A percentile compares a stretch with the other conserved stretches of the same genome.
Conservation (phyloP, 768 basidiomycete genomes). For the Tylopilus plumbeoviolaceoides region DNA sequence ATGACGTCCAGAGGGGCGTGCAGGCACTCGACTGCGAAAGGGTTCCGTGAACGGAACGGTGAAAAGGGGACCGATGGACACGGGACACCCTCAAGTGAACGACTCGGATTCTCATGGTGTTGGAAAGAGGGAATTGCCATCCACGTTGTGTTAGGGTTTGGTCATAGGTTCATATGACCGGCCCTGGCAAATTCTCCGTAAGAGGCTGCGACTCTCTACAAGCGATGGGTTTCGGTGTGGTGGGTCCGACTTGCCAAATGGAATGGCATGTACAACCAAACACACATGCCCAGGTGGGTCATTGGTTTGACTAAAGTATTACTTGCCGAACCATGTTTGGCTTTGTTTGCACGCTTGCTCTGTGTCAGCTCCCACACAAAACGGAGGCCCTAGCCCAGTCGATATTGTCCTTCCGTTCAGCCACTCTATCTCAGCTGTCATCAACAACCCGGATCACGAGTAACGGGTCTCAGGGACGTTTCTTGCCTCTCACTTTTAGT, state of each 20-base stretch:
- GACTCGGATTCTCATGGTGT: conserved; percentile 14
- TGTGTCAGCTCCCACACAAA: not conserved
- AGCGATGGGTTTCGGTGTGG: not conserved
- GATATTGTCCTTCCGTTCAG: too few species aligned
- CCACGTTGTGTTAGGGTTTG: conserved; percentile 12
- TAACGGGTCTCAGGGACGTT: conserved; percentile 9
- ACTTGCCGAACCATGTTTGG: conserved; percentile 4
- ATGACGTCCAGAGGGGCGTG: conserved; percentile 13
- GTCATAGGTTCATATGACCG: conserved; percentile 10
- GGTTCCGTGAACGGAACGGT: conserved; percentile 12
- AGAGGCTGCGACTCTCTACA: conserved; percentile 3
- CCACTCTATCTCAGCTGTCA: not conserved
- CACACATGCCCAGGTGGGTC: not conserved
- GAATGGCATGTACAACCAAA: not conserved
- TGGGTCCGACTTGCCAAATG: not conserved
- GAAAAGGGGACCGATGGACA: conserved; percentile 9
- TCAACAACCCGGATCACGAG: conserved; percentile 9
- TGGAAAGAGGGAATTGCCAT: conserved; percentile 4
- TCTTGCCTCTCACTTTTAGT: not conserved
- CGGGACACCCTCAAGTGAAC: conserved; percentile 10
- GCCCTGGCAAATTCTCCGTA: not conserved
- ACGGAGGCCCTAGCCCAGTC: too few species aligned
- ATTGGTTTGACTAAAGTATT: not conserved
- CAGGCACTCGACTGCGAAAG: not conserved
- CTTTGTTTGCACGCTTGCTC: conserved; percentile 5